Evolutionary conservation across 768 basidiomycete genomes (phyloP).

Genomic region (Hysterangium stoloniferum): DNA sequence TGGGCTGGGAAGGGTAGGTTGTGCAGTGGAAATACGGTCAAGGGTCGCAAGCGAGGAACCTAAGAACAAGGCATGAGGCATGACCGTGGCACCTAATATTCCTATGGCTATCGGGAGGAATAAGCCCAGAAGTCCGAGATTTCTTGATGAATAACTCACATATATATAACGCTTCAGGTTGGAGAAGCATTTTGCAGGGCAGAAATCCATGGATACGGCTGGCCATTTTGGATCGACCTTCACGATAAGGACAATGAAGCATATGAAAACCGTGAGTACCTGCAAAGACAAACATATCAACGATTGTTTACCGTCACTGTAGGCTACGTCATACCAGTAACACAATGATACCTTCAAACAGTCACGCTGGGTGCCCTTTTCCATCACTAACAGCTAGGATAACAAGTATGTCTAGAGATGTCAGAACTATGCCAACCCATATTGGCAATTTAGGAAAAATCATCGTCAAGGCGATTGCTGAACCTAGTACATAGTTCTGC

Average conservation of each 20-base stretch:
- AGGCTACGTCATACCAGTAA: conserved; percentile 39
- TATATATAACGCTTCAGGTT: conserved; percentile 16
- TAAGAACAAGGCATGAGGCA: conserved; percentile 40
- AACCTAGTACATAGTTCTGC: conserved; percentile 78
- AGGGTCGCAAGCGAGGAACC: conserved; percentile 33
- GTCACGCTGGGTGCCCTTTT: conserved; percentile 52
- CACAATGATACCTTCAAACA: conserved; percentile 62
- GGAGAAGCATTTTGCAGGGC: conserved; percentile 24
- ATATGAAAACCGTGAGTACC: conserved; percentile 9
- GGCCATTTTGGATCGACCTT: conserved; percentile 34
- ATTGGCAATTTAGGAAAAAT: conserved; percentile 61
- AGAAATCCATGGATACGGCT: conserved; percentile 34
- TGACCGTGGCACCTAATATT: conserved; percentile 32
- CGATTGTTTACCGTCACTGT: background rate
- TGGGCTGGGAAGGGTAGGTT: conserved; percentile 11
- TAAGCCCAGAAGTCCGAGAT: too few relatives aligned
- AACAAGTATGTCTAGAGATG: conserved; percentile 58
- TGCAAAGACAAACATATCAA: background rate
- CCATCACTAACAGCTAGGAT: conserved; percentile 64
- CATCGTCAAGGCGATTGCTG: conserved; percentile 73
- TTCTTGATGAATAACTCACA: conserved; percentile 19
- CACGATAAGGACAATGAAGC: conserved; percentile 35
- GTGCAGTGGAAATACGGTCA: conserved; percentile 18
- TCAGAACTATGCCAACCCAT: conserved; percentile 65
- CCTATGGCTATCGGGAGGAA: conserved; percentile 13